Evolutionary conservation across 164 flowering plant genomes (phyloP), one percentile per base, ranked within the genome.

Genomic region (Sextonia rubra): DNA sequence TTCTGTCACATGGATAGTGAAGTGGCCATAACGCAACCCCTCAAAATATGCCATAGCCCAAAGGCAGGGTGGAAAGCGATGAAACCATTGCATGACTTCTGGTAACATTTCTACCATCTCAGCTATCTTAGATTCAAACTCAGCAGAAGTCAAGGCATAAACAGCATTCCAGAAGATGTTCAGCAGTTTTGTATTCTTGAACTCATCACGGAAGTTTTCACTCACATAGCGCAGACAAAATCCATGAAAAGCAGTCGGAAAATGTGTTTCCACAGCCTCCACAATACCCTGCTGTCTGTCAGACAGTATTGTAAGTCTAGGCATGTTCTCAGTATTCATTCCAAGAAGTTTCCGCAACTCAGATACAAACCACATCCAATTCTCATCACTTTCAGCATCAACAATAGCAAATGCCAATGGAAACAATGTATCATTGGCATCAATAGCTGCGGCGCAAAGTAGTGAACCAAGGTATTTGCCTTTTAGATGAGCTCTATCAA

Each of bases 141-240:
- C 99, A 58, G 75, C 82, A 24, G 92, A 71, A 5, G 99, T 92
- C 75, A 92, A 93, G 9, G 97, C 93, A 83, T 94, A 94, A 4
- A 89, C 99, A 69, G 99, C 97, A 85, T 85, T 94, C 99, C 99
- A 94, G 68, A 94, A 94, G 44, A 94, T 92, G 77, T 94, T 94
- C 69, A 86, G 84, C 79, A 86, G 68, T 64, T 86, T 85, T 26
- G 86, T 79, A 77, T 85, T 83, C 80, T 85, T 86, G 68, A 86
- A 85, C 24, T 85, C 85, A 62, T 86, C 87, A n/a, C 90, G 90
- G 60, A 86, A 86, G 58, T 83, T 83, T 69, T 86, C 90, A 75
- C 90, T 86, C 27, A 83, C 77, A 69, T 76, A 75, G 14, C 88
- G 87, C 75, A 86, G 73, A 75, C 90, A 86, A 68, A 82, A 86